Percentiles rank a stretch among this genome's conserved stretches.
phyloP scores from a whole-genome alignment of 2,329 filamentous ascomycete species.

The Periconia digitata region DNA sequence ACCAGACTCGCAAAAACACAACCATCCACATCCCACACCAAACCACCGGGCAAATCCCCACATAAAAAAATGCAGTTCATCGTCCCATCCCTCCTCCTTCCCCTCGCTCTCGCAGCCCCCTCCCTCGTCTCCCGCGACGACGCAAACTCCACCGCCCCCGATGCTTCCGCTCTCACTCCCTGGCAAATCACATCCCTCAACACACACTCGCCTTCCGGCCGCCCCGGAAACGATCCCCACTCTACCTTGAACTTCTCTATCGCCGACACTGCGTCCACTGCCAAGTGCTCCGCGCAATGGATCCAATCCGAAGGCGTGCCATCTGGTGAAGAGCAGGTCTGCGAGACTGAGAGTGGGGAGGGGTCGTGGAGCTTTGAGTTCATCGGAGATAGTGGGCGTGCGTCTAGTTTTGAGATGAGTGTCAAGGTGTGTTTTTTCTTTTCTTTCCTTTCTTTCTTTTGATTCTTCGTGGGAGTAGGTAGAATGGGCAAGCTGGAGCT shows the following conservation, averaged over 20 bases:
- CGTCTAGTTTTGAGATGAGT: slow-evolving; percentile 8
- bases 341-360: slow-evolving; percentile 2
- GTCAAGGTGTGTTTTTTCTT: slow-evolving; percentile 6
- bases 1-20: too few relatives aligned
- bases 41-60: not conserved
- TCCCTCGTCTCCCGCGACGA: not conserved
- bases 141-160: not conserved
- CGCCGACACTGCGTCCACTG: slow-evolving; percentile 6
- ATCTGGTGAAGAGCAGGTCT: slow-evolving; percentile 2
- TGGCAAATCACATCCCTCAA: slow-evolving; percentile 8
- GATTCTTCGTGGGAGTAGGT: too few relatives aligned
- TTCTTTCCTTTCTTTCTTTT: too few relatives aligned
- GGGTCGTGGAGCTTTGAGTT: slow-evolving; percentile 5
- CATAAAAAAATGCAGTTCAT: too few relatives aligned
- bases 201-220: slow-evolving; percentile 14
- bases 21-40: not conserved
- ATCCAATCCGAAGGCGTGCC: not conserved
- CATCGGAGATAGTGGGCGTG: not conserved
- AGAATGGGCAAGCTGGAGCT: too few relatives aligned
- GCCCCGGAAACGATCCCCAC: slow-evolving; percentile 12
- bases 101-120: not conserved
- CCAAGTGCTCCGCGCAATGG: slow-evolving; percentile 2
- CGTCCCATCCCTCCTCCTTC: too few relatives aligned
- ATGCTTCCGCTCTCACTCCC: slow-evolving; percentile 1
- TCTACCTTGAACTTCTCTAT: slow-evolving; percentile 10